Evolutionary conservation across 345 rosid species (phyloP), one percentile per base, ranked within the genome.

Genomic region (Viola odorata): DNA sequence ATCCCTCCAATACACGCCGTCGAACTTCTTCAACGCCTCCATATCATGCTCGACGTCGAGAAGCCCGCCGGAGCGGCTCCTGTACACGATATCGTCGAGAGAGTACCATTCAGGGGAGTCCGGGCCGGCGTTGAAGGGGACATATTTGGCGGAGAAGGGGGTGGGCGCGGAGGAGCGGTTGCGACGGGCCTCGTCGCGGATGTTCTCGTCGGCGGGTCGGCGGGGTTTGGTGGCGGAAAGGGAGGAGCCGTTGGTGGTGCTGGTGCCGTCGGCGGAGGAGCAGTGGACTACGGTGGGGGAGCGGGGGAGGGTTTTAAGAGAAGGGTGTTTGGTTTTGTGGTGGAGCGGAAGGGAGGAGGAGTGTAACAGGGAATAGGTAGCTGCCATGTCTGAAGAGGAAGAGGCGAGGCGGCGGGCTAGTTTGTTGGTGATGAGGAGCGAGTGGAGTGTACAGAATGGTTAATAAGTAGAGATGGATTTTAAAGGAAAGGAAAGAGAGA

Each of bases 21-120:
- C 87, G 75, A 76, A 85, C 48, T 75, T 69, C 74, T 68, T 76
- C 49, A 91, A 68, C 16, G 92, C 91, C 37, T 81, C 82, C 84
- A 91, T 82, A 60, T 91, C 91, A 64, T 91, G 97, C 61, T 81
- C 80, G 0, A 91, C 92, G 62, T 87, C 97, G 16, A 91, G 89
- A 40, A 91, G 73, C 12, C 85, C 92, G 2, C 97, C 97, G 12
- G 87, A 85, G 58, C 85, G 89, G 74, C 88, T 79, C 8, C 92
- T 83, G 81, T 91, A 87, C 0, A 87, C 92, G 73, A 91, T 82
- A 78, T 91, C 91, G 64, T 91, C 97, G 41, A 91, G 92, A 8
- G 96, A 91, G 74, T 91, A 85, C 17, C 58, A 77, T 72, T 91
- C 97, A 9, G 62, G 38, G 37, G 86, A 80, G 63, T 69, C 74